Evolutionary conservation across 371 early-diverging fungal species (phyloP), one percentile per base, ranked within the genome.

Genomic region (Circinella umbellata): DNA sequence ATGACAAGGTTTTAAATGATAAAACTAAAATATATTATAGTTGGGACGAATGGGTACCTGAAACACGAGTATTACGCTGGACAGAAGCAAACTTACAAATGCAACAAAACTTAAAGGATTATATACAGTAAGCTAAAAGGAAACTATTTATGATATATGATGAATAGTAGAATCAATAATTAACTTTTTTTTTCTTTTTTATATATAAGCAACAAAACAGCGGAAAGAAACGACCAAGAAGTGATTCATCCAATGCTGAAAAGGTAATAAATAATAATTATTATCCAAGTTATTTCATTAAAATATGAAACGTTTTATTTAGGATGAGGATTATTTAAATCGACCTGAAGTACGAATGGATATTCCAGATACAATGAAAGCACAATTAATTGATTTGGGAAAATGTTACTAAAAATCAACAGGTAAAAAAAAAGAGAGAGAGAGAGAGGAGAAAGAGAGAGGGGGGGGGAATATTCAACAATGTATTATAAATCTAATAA

Each of bases 31-130:
- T n/a, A n/a, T n/a, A n/a, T n/a, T n/a, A 77, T 85, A 35, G 96
- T 1, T 99, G 98, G 97, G 98, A 99, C 79, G 99, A 99, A 77
- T 99, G 99, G 99, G 98, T 98, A 0, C 94, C 95, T 36, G 94
- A 95, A 73, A 80, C 90, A n/a, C 88, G 99, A 27, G 84, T 95
- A 2, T 77, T 96, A 15, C 93, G 94, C 69, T 87, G 80, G 82
- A 93, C 84, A 54, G 94, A 93, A 10, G 93, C 91, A 37, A 97
- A 96, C 80, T 76, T 97, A 63, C 85, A 88, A 64, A 88, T 86
- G 72, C 96, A 97, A 76, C 85, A 87, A 37, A 91, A 60, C 81
- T 97, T 20, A 82, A 90, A 77, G 85, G 90, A 4, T 76, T 86
- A 46, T 79, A 82, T 51, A 67, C 74, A 47, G 57, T 57, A 57